Conservation (phyloP, 805 yeast genomes). For the Metschnikowia similis region DNA sequence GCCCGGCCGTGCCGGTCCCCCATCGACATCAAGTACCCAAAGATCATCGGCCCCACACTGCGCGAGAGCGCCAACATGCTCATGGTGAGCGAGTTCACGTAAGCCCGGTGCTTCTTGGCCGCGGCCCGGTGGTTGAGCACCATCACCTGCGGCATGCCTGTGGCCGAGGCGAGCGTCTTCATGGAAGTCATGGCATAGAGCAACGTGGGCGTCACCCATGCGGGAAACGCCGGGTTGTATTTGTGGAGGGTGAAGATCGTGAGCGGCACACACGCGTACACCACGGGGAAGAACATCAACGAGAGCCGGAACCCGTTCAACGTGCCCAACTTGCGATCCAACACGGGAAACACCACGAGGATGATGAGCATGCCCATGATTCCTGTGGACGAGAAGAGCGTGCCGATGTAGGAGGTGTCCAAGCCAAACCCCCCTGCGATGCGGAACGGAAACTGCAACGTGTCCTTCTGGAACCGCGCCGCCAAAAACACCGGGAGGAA, state of each 20-base stretch:
- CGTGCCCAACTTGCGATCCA: conserved; percentile 31
- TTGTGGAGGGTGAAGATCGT: conserved; percentile 28
- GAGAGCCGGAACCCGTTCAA: conserved; percentile 28
- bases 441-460: conserved; percentile 30
- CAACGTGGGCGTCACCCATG: conserved; percentile 26
- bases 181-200: conserved; percentile 30
- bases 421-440: conserved; percentile 37
- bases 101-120: conserved; percentile 29
- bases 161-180: conserved; percentile 30
- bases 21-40: conserved; percentile 32
- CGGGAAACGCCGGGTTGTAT: conserved; percentile 24
- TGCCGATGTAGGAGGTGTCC: conserved; percentile 30
- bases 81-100: conserved; percentile 31
- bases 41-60: conserved; percentile 29
- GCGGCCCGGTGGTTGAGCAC: conserved; percentile 35
- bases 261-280: conserved; percentile 29
- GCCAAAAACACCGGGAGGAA: conserved; percentile 38
- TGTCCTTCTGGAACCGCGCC: conserved; percentile 22
- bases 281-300: conserved; percentile 29
- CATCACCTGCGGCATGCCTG: conserved; percentile 36
- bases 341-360: conserved; percentile 27
- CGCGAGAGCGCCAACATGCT: conserved; percentile 32
- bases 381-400: conserved; percentile 34
- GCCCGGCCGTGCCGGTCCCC: conserved; percentile 24
- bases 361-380: conserved; percentile 32